Conservation (phyloP, 306 rosid genomes). For the Parietaria judaica region DNA sequence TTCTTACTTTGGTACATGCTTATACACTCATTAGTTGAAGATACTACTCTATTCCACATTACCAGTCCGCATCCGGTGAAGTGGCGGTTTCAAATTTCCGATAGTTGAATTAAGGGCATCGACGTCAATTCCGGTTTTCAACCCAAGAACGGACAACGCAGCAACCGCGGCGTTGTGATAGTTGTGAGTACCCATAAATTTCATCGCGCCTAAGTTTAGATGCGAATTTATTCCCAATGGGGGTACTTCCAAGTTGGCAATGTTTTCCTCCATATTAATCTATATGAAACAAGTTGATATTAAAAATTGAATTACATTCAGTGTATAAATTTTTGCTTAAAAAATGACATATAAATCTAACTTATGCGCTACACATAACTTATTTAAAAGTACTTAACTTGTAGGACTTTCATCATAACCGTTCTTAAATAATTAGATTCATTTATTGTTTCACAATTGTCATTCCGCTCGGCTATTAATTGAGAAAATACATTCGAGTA, state of each 20-base stretch:
- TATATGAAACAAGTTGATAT: background rate
- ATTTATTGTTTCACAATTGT: too few species aligned
- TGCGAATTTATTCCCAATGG: constrained; percentile 18
- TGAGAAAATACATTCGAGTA: too few species aligned
- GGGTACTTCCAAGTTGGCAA: constrained; percentile 26
- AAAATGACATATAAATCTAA: too few species aligned
- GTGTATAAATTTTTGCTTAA: background rate
- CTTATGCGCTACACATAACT: too few species aligned
- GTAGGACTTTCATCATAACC: too few species aligned
- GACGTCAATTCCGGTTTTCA: constrained; percentile 20
- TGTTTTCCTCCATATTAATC: constrained; percentile 19
- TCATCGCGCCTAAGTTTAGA: constrained; percentile 24
- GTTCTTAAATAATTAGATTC: too few species aligned
- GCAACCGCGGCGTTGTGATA: constrained; percentile 29
- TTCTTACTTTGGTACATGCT: background rate
- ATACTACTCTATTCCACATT: constrained; percentile 3
- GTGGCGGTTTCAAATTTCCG: constrained; percentile 19
- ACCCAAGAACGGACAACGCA: constrained; percentile 20
- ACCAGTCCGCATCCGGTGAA: constrained; percentile 32
- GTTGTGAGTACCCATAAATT: constrained; percentile 23
- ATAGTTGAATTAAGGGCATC: constrained; percentile 17
- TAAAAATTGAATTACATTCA: constrained; percentile 3
- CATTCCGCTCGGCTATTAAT: too few species aligned
- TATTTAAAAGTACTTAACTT: too few species aligned
- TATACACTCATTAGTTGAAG: too few species aligned